Conservation (phyloP, 2,329 filamentous ascomycete species). For the Chalaropsis ovoidea region DNA sequence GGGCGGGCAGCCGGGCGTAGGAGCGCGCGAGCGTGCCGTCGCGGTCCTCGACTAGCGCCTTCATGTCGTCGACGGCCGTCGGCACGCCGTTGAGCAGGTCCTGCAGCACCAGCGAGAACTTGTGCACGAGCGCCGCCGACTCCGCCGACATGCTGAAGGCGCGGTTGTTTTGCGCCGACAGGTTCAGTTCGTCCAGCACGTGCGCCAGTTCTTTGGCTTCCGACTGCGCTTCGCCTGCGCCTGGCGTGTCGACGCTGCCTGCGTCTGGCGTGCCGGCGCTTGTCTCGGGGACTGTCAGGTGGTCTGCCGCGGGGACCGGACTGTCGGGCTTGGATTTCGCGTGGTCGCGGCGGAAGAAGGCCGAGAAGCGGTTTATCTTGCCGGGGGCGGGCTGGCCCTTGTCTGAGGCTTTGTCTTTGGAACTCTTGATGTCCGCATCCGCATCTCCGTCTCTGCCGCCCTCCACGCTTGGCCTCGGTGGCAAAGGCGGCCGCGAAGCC, state of each 20-base stretch:
- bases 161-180: constrained; percentile 73
- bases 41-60: constrained; percentile 48
- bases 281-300: constrained; percentile 18
- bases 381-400: constrained; percentile 14
- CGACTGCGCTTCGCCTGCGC: constrained; percentile 34
- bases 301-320: neutral
- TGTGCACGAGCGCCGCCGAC: constrained; percentile 66
- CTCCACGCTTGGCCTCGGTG: constrained; percentile 35
- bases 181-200: constrained; percentile 74
- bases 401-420: constrained; percentile 25
- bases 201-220: constrained; percentile 63
- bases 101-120: constrained; percentile 83
- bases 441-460: constrained; percentile 27
- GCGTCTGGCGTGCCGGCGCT: constrained; percentile 22
- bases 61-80: constrained; percentile 86
- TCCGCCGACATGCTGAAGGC: constrained; percentile 77
- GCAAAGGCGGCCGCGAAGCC: constrained; percentile 44
- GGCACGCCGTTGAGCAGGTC: constrained; percentile 88
- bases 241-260: constrained; percentile 33
- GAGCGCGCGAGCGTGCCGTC: constrained; percentile 50
- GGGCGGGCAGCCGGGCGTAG: constrained; percentile 60
- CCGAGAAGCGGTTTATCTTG: constrained; percentile 31
- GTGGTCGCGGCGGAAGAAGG: constrained; percentile 34
- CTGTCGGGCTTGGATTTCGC: constrained; percentile 34
- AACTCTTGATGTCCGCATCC: constrained; percentile 31